Evolutionary conservation across 208 protist species (phyloP).

Genomic region (Crithidia fasciculata): DNA sequence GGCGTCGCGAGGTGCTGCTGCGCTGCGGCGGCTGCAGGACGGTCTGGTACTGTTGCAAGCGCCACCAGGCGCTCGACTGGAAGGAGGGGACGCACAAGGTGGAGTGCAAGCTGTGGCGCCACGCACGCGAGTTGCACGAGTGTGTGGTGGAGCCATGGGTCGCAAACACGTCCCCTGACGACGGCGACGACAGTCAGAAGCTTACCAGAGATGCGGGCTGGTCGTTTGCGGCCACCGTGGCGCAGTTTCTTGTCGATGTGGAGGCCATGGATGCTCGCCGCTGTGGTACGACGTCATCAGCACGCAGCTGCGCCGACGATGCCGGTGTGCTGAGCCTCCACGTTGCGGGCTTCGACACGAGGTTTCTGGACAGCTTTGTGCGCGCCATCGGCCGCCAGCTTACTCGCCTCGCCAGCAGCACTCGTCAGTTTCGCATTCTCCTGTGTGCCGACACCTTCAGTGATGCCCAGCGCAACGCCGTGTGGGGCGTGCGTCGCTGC

Average conservation of each 20-base stretch:
- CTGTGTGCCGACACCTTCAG: conserved; percentile 55
- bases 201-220: conserved; percentile 14
- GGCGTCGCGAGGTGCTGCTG: conserved; percentile 59
- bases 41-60: conserved; percentile 78
- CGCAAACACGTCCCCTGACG: neutral
- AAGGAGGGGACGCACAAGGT: conserved; percentile 56
- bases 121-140: conserved; percentile 52
- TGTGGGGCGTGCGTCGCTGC: conserved; percentile 52
- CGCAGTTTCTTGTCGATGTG: conserved; percentile 47
- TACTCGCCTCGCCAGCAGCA: neutral
- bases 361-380: conserved; percentile 32
- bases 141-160: conserved; percentile 39
- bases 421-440: conserved; percentile 46
- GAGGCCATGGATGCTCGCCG: conserved; percentile 2
- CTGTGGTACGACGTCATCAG: neutral
- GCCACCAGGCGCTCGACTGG: conserved; percentile 82
- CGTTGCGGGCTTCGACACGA: conserved; percentile 31
- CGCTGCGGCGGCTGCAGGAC: conserved; percentile 76
- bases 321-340: conserved; percentile 25
- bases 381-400: neutral
- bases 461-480: conserved; percentile 52
- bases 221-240: conserved; percentile 36
- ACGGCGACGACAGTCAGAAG: too few species aligned
- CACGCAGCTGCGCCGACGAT: conserved; percentile 1
- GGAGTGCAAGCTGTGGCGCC: conserved; percentile 63